phyloP scores from a whole-genome alignment of 106 monocot genomes.

The Dactylorhiza incarnata region DNA sequence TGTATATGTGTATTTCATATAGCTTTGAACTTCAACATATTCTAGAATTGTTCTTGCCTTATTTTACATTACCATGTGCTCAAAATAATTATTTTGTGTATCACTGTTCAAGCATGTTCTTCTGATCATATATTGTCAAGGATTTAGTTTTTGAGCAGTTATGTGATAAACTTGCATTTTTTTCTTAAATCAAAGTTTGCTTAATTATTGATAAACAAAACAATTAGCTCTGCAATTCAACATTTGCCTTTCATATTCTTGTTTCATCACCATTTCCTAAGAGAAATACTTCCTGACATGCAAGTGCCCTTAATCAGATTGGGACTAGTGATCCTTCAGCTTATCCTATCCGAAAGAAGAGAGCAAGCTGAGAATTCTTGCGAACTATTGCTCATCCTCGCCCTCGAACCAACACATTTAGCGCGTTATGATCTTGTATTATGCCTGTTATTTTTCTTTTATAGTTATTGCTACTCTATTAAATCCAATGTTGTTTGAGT shows the following conservation, averaged over 20 bases:
- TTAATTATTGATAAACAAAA: not conserved
- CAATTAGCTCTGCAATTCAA: slow-evolving; percentile 1
- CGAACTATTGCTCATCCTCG: slow-evolving; percentile 88
- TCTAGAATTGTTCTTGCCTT: not conserved
- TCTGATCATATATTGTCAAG: not conserved
- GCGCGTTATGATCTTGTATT: slow-evolving; percentile 57
- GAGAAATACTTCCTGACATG: not conserved
- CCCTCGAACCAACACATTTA: slow-evolving; percentile 94
- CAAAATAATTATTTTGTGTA: not conserved
- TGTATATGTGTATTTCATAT: not conserved
- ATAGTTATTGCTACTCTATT: not conserved
- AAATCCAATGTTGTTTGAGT: not conserved
- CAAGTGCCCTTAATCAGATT: slow-evolving; percentile 34
- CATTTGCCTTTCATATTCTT: not conserved
- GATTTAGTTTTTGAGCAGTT: not conserved
- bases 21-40: not conserved
- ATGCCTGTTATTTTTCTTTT: not conserved
- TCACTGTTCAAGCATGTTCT: not conserved
- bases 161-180: not conserved
- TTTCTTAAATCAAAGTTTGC: not conserved
- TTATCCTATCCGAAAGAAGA: slow-evolving; percentile 98
- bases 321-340: slow-evolving; percentile 64
- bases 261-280: not conserved
- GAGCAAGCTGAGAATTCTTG: slow-evolving; percentile 85
- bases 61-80: not conserved